Conservation (phyloP, 2,329 filamentous ascomycete genomes). For the Acephala macrosclerotiorum region DNA sequence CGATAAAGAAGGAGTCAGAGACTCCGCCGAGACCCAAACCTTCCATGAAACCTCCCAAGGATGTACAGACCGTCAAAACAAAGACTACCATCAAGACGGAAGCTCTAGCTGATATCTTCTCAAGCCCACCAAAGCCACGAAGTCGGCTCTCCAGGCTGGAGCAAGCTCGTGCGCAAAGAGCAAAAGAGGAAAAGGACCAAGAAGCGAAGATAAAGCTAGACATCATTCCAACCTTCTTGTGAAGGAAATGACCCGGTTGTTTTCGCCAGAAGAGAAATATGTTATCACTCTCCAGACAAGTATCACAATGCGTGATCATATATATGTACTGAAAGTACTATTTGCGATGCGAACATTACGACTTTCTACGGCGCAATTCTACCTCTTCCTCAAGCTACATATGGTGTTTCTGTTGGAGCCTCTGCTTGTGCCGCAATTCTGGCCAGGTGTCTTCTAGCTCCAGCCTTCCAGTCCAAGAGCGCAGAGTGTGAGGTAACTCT, state of each 20-base stretch:
- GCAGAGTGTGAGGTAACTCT: slow-evolving; percentile 81
- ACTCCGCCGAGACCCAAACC: neutral
- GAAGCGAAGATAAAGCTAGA: slow-evolving; percentile 33
- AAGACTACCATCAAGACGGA: neutral
- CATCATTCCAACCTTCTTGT: slow-evolving; percentile 39
- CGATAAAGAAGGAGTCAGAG: neutral
- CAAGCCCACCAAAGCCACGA: neutral
- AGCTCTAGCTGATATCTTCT: neutral
- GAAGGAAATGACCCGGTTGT: neutral
- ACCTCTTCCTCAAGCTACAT: slow-evolving; percentile 19
- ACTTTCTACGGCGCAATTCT: neutral
- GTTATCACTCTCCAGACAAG: neutral
- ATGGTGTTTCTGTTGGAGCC: slow-evolving; percentile 28
- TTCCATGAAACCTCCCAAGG: neutral
- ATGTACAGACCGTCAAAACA: neutral
- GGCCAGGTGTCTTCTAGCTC: slow-evolving; percentile 63
- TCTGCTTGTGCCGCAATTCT: slow-evolving; percentile 31
- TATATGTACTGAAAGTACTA: neutral
- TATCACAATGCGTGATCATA: neutral
- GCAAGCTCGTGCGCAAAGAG: slow-evolving; percentile 27
- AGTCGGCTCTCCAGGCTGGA: slow-evolving; percentile 31
- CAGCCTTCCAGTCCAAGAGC: slow-evolving; percentile 81
- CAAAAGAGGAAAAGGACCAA: slow-evolving; percentile 33
- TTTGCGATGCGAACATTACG: neutral
- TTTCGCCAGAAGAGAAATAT: neutral